Base-by-base conservation (phyloP, 805 yeast species). In the Metschnikowia peoriensis region DNA sequence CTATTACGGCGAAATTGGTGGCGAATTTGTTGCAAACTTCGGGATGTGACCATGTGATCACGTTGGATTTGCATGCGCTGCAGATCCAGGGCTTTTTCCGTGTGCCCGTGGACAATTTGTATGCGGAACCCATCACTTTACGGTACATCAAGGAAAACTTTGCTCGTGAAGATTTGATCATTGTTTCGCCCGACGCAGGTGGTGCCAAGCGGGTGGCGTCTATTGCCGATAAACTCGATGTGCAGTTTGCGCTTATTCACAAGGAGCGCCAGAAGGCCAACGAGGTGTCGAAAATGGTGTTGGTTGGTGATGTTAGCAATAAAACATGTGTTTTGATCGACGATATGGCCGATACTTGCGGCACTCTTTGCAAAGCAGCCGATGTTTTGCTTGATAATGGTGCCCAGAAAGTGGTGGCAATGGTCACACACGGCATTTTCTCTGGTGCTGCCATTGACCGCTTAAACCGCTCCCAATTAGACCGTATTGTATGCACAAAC, bases 271-370 rank as follows among this genome's bases (percentile, higher is more conserved):
- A 89, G 46, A 83, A 87, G 65, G 97, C 98, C 46, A 93, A 93
- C 66, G 98, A 93, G 72, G 96, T 93, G 10, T 85, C 94, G 15
- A 79, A 88, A 61, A 93, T 93, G 99, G 97, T 93, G 28, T 78
- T 93, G 35, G 98, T 93, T 42, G 99, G 99, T 58, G 97, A 92
- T 68, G 99, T 93, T 40, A 73, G 82, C 3, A 83, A 84, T 54
- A 90, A 89, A 69, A 81, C 85, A 6, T 92, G 97, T 71, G 78
- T 94, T 27, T 75, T 93, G 56, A 89, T 93, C 35, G 99, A 93
- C 69, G 99, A 93, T 68, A 94, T 93, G 96, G 98, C 98, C 38
- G 99, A 93, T 66, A 93, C 99, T 6, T 93, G 98, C 72, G 98
- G 99, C 40, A 93, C 99, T 2, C 76, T 93, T 59, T 94, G 89